Percentiles rank a stretch among this genome's conserved stretches.
These are phyloP conservation scores for Pluteus cervinus DNA, from an alignment of 768 basidiomycete genomes.

Conservation along the genomic window DNA sequence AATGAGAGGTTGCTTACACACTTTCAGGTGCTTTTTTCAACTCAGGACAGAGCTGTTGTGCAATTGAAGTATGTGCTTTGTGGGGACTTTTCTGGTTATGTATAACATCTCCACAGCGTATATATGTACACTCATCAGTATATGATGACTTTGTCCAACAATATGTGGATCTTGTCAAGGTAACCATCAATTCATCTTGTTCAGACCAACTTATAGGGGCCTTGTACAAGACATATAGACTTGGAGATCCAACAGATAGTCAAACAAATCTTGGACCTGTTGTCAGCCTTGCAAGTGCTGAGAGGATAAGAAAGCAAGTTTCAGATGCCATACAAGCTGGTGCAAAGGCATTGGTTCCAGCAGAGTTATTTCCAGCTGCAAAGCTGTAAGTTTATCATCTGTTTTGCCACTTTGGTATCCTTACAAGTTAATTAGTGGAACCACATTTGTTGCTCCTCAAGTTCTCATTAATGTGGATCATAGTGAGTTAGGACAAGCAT, in stretches of 20 bases:
- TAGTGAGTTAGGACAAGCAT: too few relatives aligned
- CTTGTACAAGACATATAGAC: slow-evolving; percentile 58
- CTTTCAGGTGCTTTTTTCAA: slow-evolving; percentile 85
- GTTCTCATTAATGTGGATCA: slow-evolving; percentile 89
- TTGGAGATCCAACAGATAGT: slow-evolving; percentile 77
- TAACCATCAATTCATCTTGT: slow-evolving; percentile 14
- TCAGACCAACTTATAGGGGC: not conserved
- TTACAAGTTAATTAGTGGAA: slow-evolving; percentile 43
- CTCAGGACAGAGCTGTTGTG: slow-evolving; percentile 96
- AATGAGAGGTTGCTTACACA: not conserved
- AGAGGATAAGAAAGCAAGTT: slow-evolving; percentile 81
- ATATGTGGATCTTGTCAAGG: slow-evolving; percentile 73
- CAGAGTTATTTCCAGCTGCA: slow-evolving; percentile 60
- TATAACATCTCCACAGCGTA: slow-evolving; percentile 45
- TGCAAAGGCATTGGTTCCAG: slow-evolving; percentile 70
- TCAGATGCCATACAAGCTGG: slow-evolving; percentile 80
- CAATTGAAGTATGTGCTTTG: slow-evolving; percentile 61
- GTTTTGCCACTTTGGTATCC: not conserved
- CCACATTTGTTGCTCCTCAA: slow-evolving; percentile 86
- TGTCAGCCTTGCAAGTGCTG: slow-evolving; percentile 81
- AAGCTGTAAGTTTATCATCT: slow-evolving; percentile 44
- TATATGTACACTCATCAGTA: slow-evolving; percentile 86
- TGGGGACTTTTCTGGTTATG: not conserved
- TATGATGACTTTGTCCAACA: slow-evolving; percentile 76
- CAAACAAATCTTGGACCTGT: slow-evolving; percentile 89